Conservation (phyloP, 2,329 filamentous ascomycete species). For the Pestalotiopsis sp. region DNA sequence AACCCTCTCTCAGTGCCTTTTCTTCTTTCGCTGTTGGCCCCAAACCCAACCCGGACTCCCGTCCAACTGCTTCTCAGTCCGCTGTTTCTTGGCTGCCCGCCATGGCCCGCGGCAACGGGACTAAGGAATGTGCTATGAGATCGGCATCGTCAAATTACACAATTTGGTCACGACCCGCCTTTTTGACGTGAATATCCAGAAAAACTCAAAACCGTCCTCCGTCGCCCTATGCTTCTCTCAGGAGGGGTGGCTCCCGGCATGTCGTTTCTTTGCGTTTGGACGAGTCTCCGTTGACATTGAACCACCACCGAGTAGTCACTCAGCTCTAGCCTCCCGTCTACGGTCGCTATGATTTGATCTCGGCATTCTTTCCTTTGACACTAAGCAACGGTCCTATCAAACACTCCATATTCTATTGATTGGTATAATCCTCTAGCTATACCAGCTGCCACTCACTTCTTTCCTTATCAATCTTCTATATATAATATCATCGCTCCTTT, state of each 20-base stretch:
- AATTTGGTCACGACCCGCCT: constrained; percentile 2
- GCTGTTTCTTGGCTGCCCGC: too few species aligned
- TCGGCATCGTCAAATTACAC: constrained; percentile 9
- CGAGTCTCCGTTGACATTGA: background rate
- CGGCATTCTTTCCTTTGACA: background rate
- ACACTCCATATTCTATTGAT: background rate
- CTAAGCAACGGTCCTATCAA: background rate
- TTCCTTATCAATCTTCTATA: background rate
- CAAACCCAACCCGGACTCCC: too few species aligned
- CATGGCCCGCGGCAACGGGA: background rate
- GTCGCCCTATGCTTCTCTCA: background rate
- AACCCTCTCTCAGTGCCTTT: background rate
- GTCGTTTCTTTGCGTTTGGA: background rate
- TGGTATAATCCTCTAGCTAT: background rate
- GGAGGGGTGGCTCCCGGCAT: background rate
- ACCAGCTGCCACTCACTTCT: background rate
- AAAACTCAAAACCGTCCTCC: background rate
- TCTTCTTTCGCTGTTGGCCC: background rate
- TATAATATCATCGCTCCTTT: constrained; percentile 3
- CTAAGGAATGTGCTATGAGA: background rate
- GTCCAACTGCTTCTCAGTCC: too few species aligned
- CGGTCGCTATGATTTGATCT: background rate
- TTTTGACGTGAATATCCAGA: background rate
- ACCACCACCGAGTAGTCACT: background rate
- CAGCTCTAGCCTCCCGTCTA: background rate